phyloP scores from a whole-genome alignment of 164 flowering plant species.

The Magnolia sinica region DNA sequence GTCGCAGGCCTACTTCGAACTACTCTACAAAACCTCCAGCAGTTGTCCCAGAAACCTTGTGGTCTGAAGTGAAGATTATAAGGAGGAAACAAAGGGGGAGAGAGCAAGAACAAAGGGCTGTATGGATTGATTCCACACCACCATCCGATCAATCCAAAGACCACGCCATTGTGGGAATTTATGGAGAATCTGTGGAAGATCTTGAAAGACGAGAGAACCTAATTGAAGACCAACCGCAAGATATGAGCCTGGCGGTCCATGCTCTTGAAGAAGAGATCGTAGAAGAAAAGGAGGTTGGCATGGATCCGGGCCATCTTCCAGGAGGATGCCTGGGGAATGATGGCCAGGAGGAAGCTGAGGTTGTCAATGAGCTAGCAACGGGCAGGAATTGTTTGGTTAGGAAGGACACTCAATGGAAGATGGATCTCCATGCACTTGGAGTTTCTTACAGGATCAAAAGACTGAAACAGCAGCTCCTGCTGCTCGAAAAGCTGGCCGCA shows the following conservation, averaged over 20 bases:
- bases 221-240: conserved; percentile 18
- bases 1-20: conserved; percentile 19
- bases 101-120: conserved; percentile 31
- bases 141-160: background rate
- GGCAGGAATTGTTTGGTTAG: conserved; percentile 18
- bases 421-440: conserved; percentile 86
- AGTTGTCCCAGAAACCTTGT: conserved; percentile 23
- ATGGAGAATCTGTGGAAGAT: conserved; percentile 1
- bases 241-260: conserved; percentile 19
- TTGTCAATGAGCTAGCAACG: conserved; percentile 24
- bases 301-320: conserved; percentile 19
- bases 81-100: conserved; percentile 40
- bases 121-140: conserved; percentile 12
- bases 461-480: conserved; percentile 76
- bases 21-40: conserved; percentile 22
- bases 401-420: conserved; percentile 46
- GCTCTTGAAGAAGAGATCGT: conserved; percentile 39
- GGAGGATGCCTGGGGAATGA: conserved; percentile 9
- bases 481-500: conserved; percentile 73
- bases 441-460: conserved; percentile 89
- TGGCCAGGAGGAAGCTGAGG: conserved; percentile 20
- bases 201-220: conserved; percentile 21
- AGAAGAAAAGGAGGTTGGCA: conserved; percentile 29
- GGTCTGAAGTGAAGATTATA: conserved; percentile 49
- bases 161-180: background rate